Evolutionary conservation across 805 yeast species (phyloP).

Genomic region (Metschnikowia noctiluminum): DNA sequence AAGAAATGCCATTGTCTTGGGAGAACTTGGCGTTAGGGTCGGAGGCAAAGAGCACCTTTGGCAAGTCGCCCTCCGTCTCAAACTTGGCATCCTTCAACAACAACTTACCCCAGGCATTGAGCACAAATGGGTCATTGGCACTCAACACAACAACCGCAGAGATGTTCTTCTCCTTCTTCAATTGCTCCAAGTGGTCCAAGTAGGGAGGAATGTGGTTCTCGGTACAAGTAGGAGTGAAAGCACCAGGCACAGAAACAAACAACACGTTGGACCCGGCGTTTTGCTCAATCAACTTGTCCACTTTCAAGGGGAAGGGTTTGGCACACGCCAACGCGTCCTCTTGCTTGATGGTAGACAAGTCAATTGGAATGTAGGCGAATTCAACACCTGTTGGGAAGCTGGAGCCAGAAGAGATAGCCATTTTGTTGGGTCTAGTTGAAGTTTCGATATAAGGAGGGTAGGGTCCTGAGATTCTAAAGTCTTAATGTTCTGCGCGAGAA

Average conservation of each 20-base stretch:
- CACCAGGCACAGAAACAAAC: constrained; percentile 42
- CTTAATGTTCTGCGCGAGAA: not conserved
- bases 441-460: too few relatives aligned
- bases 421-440: not conserved
- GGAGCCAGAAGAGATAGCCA: constrained; percentile 26
- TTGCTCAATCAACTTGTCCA: constrained; percentile 31
- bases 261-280: constrained; percentile 25
- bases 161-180: constrained; percentile 29
- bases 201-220: constrained; percentile 42
- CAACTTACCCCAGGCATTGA: constrained; percentile 44
- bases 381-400: constrained; percentile 33
- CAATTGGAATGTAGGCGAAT: constrained; percentile 39
- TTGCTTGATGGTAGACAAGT: constrained; percentile 21
- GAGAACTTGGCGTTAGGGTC: constrained; percentile 39
- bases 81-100: constrained; percentile 26
- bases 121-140: constrained; percentile 42
- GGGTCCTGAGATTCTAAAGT: too few relatives aligned
- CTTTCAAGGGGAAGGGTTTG: constrained; percentile 30
- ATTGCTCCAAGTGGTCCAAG: constrained; percentile 27
- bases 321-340: constrained; percentile 33
- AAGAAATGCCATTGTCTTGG: constrained; percentile 25
- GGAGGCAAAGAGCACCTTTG: constrained; percentile 35
- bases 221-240: constrained; percentile 45
- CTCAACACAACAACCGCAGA: constrained; percentile 34
- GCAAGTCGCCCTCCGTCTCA: constrained; percentile 15